Conservation (phyloP, 2,329 filamentous ascomycete species). For the Xylariaceae sp. region DNA sequence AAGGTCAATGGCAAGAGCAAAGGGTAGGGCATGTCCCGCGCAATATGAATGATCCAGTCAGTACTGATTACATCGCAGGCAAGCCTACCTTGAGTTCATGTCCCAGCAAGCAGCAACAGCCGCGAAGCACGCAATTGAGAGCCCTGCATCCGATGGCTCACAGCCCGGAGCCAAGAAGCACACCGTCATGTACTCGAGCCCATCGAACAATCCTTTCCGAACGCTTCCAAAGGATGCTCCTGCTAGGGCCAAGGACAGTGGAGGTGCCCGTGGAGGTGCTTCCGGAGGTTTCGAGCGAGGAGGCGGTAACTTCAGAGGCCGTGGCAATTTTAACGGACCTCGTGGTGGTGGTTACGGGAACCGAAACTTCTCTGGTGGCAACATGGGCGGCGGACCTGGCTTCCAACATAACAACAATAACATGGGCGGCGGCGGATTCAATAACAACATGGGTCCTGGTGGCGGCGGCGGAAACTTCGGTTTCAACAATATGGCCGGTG, state of each 20-base stretch:
- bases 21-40: constrained; percentile 57
- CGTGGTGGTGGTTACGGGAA: constrained; percentile 27
- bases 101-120: constrained; percentile 82
- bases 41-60: neutral
- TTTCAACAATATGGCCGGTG: constrained; percentile 26
- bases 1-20: constrained; percentile 99
- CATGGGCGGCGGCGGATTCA: constrained; percentile 27
- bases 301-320: constrained; percentile 28
- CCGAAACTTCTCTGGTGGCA: constrained; percentile 27
- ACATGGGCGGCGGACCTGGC: constrained; percentile 25
- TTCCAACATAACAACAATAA: constrained; percentile 26
- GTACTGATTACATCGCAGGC: constrained; percentile 37
- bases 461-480: constrained; percentile 25
- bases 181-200: constrained; percentile 69
- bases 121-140: constrained; percentile 76
- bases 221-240: constrained; percentile 87
- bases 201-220: constrained; percentile 80
- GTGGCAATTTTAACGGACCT: constrained; percentile 28
- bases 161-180: constrained; percentile 64
- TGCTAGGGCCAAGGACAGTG: constrained; percentile 60
- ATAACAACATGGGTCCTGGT: constrained; percentile 28
- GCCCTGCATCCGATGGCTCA: constrained; percentile 44
- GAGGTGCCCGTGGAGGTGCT: constrained; percentile 48
- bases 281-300: constrained; percentile 46
- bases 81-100: constrained; percentile 81